Evolutionary conservation across 2,329 filamentous ascomycete species (phyloP).

Genomic region (Xylaria sp.): DNA sequence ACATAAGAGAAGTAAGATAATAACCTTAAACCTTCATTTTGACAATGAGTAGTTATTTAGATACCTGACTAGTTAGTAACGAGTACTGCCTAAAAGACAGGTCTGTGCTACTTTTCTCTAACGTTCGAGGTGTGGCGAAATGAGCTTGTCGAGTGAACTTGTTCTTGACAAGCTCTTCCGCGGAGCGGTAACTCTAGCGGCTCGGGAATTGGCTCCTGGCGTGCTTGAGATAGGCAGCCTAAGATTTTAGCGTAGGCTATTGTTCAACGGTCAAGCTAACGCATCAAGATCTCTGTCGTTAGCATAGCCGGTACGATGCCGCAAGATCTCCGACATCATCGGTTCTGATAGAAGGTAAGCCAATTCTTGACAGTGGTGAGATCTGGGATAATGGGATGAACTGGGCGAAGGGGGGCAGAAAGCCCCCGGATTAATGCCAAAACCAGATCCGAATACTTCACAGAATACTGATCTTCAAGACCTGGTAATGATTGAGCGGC

Average conservation of each 20-base stretch:
- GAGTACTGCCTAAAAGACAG: too few relatives aligned
- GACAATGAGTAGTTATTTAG: background rate
- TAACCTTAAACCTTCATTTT: background rate
- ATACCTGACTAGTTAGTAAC: too few relatives aligned
- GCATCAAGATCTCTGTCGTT: constrained; percentile 22
- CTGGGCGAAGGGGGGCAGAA: constrained; percentile 19
- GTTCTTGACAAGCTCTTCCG: background rate
- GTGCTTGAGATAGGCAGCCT: constrained; percentile 10
- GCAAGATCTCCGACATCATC: constrained; percentile 20
- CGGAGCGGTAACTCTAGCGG: constrained; percentile 1
- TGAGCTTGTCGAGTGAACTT: background rate
- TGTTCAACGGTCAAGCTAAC: constrained; percentile 21
- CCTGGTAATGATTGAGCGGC: constrained; percentile 26
- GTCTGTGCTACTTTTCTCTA: too few relatives aligned
- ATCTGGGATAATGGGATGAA: constrained; percentile 24
- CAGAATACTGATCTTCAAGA: constrained; percentile 27
- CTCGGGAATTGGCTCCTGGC: constrained; percentile 8
- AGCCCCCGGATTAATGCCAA: constrained; percentile 21
- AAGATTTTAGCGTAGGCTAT: constrained; percentile 1
- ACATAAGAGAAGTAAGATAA: background rate
- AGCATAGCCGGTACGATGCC: constrained; percentile 16
- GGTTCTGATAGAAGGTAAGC: background rate
- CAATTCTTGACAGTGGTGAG: background rate
- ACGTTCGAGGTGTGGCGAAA: background rate
- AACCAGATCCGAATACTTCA: constrained; percentile 10